Conservation (phyloP, 2,329 filamentous ascomycete species). For the Curvularia eragrostidis region DNA sequence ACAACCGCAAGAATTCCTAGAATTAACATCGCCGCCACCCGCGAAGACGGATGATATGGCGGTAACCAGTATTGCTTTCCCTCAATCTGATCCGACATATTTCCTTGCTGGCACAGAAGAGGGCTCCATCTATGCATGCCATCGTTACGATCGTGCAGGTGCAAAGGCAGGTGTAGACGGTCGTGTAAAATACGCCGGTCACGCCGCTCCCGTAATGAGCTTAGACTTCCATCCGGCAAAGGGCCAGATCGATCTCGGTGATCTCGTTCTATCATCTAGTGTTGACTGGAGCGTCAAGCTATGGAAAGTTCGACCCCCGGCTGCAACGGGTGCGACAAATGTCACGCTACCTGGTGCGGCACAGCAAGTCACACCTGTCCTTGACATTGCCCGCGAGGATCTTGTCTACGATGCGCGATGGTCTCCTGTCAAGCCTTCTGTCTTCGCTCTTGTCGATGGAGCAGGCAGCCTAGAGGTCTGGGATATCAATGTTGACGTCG, state of each 20-base stretch:
- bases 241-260: slow-evolving; percentile 91
- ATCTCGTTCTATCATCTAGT: slow-evolving; percentile 88
- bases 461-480: slow-evolving; percentile 91
- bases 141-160: slow-evolving; percentile 94
- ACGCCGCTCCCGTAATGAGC: slow-evolving; percentile 93
- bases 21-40: slow-evolving; percentile 82
- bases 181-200: slow-evolving; percentile 85
- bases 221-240: slow-evolving; percentile 93
- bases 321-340: slow-evolving; percentile 64
- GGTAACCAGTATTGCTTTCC: slow-evolving; percentile 93
- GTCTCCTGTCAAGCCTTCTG: slow-evolving; percentile 91
- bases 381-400: slow-evolving; percentile 93
- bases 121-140: slow-evolving; percentile 93
- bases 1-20: slow-evolving; percentile 91
- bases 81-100: slow-evolving; percentile 92
- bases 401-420: slow-evolving; percentile 95
- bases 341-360: slow-evolving; percentile 47
- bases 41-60: slow-evolving; percentile 88
- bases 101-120: slow-evolving; percentile 98
- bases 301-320: slow-evolving; percentile 89
- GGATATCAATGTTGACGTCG: slow-evolving; percentile 91
- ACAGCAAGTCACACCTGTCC: slow-evolving; percentile 71
- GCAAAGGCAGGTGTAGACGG: slow-evolving; percentile 95
- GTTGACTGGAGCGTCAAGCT: slow-evolving; percentile 97
- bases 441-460: slow-evolving; percentile 94